These are phyloP conservation scores for Rosa rugosa DNA, from an alignment of 306 rosid species.

Conservation along the genomic window DNA sequence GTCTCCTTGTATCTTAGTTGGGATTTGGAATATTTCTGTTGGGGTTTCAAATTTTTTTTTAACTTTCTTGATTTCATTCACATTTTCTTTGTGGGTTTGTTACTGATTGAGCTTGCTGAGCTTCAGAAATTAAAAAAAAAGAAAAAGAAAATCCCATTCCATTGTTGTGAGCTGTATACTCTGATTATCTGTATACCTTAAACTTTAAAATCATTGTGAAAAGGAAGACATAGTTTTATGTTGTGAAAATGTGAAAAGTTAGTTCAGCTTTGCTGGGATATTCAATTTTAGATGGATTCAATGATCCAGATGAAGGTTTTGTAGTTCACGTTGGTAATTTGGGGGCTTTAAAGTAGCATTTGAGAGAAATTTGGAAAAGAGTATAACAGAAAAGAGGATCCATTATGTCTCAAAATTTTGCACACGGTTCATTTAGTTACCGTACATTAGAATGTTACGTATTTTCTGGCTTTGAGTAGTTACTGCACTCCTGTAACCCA, in stretches of 20 bases:
- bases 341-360: neutral
- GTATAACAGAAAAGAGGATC: neutral
- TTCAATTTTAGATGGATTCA: neutral
- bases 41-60: neutral
- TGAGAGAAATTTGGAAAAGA: neutral
- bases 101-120: slow-evolving; percentile 6
- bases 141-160: neutral
- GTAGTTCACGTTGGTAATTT: neutral
- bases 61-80: neutral
- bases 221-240: neutral
- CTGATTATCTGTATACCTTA: neutral
- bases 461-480: neutral
- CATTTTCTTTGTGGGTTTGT: neutral
- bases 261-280: neutral
- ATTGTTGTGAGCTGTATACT: neutral
- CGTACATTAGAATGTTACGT: neutral
- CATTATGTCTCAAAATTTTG: neutral
- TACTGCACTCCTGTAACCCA: neutral
- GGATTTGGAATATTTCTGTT: neutral
- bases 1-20: neutral
- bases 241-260: neutral
- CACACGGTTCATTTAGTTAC: neutral
- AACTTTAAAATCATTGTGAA: neutral
- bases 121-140: neutral
- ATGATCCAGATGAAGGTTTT: neutral